Evolutionary conservation across 257 asterid species (phyloP), one percentile per base, ranked within the genome.

Genomic region (Parsonsia alboflavescens): DNA sequence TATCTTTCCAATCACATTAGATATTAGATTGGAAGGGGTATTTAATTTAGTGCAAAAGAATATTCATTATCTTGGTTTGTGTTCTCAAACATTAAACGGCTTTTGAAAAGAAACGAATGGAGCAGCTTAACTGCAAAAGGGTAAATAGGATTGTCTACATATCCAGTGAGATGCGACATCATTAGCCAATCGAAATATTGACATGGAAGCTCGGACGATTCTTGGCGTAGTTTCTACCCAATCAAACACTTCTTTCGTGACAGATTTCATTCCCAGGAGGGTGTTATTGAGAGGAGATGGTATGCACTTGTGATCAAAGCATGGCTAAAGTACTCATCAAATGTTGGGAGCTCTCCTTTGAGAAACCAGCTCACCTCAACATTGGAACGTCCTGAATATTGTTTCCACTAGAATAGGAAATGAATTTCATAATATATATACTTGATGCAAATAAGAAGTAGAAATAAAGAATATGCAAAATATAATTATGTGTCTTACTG

Each of bases 131-230:
- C n/a, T n/a, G n/a, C n/a, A n/a, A n/a, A n/a, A n/a, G n/a, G n/a
- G n/a, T n/a, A n/a, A n/a, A n/a, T n/a, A n/a, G n/a, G n/a, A n/a
- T n/a, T 5, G 6, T 11, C n/a, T 41, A 33, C 56, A 22, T 73
- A 73, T 71, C 54, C 61, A 22, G n/a, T 77, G 77, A 0, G 80
- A 73, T 17, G 80, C 72, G 11, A 56, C 66, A 42, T 82, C 80
- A 77, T 75, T 79, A 7, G 72, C 6, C 17, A 75, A 10, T 4
- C 78, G 77, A 19, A 57, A 11, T 7, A 80, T 57, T 10, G 33
- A 53, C 11, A 45, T 41, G 8, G 33, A 42, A 11, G 80, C 76
- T 17, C 22, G 73, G n/a, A 52, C 63, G 16, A 79, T 52, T 57
- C 12, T 42, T 21, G 80, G 83, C n/a, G 54, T 71, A 12, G 26